Base-by-base conservation (phyloP, 345 rosid genomes). In the Stellera chamaejasme region DNA sequence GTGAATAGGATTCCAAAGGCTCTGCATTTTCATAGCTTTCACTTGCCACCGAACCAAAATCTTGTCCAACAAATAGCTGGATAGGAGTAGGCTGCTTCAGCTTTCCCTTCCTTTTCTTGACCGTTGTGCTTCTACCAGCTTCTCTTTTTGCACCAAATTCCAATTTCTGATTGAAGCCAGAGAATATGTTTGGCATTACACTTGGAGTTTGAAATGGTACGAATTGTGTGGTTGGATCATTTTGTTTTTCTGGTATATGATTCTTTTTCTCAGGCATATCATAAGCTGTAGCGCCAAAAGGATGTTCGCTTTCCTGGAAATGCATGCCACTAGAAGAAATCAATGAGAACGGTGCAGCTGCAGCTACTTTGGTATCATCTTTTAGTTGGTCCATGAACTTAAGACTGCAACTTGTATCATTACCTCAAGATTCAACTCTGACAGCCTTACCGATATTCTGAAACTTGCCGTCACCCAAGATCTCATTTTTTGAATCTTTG, bases 81-180 rank as follows among this genome's bases (percentile, higher is more conserved):
- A 74, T 75, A 51, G 70, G 72, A 56, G 77, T 71, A 61, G 80
- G 67, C 67, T 77, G 88, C 70, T 73, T 90, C 65, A 61, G 32
- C 70, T 79, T 82, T 42, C 88, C 97, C 69, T 57, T 85, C 67
- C 69, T 79, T 74, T 75, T 80, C 75, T 73, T 87, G 27, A 49
- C 41, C 68, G 70, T 83, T 2, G 80, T 36, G 66, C 68, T 69
- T 70, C 63, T 64, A 51, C 51, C 54, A 58, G 58, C 57, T n/a
- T 75, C 89, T 53, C 74, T 76, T 82, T 75, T 90, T 0, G 84
- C 79, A 76, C 48, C 58, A 53, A 85, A 82, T 65, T 87, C 95
- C 56, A 80, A 14, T 45, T 75, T 80, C 65, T 65, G 79, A 59
- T 64, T 71, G 47, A 67, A 54, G 56, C 77, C 78, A 58, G 84